Base-by-base conservation (phyloP, 495 filamentous ascomycete species). In the Penicillium mononematosum region DNA sequence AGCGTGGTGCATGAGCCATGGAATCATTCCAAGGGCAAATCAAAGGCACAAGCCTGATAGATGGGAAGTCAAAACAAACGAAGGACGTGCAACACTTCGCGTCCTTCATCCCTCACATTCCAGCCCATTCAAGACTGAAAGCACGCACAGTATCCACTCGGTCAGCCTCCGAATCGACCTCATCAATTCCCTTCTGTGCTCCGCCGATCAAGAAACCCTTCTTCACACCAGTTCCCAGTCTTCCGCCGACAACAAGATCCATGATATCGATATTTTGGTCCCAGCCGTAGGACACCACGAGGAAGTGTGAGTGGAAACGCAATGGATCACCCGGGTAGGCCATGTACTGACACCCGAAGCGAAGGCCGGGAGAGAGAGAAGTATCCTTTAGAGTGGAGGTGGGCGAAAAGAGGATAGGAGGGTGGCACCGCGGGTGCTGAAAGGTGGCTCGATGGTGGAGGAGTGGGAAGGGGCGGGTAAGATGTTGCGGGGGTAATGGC, bases 291-390 rank as follows among this genome's bases (percentile, higher is more conserved):
- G 87, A 83, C 19, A 84, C 85, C 24, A 85, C 88, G 54, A 96
- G 73, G 67, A 96, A 98, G 70, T 98, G 94, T 34, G 88, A 90
- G 70, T 98, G 94, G 72, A 93, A 98, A 10, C 95, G 88, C 27
- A 98, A 75, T 0, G 94, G 90, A 71, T 98, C 94, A 32, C 95
- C 95, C 0, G 94, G 94, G 65, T 98, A 98, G 1, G 92, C 92
- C 55, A 89, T 87, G 73, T 91, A 96, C 66, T 96, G 85, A 64
- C 91, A 95, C 32, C 94, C 94, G 65, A 98, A 98, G 25, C 94
- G 89, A 29, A 98, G 78, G 9, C 95, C 94, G 2, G 94, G 95
- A 42, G 88, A 88, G 39, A 95, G 81, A n/a, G 74, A 88, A 98
- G 70, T 96, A 98, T 36, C 85, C 87, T 14, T 81, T 74, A 8